Percentiles rank a stretch among this genome's conserved stretches.
These are phyloP conservation scores for Darksidea phi DNA, from an alignment of 495 filamentous ascomycete species.

Conservation along the genomic window DNA sequence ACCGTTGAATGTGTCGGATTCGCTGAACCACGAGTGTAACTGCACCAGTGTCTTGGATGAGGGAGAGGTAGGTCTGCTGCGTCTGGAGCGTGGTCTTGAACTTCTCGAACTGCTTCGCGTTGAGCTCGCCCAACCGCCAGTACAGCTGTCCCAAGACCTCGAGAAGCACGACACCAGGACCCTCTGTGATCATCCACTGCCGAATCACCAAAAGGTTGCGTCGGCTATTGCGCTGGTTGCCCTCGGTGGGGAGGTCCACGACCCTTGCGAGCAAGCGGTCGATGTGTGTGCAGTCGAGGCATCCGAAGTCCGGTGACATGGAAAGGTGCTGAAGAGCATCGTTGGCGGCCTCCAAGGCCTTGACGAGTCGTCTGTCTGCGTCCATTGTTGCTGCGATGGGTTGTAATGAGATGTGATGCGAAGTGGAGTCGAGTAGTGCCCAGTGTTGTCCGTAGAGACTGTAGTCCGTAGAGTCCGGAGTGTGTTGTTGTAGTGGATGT, in stretches of 20 bases:
- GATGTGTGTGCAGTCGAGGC: conserved; percentile 30
- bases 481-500: neutral
- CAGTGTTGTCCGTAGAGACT: conserved; percentile 7
- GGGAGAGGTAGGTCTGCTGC: conserved; percentile 17
- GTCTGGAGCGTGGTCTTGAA: conserved; percentile 23
- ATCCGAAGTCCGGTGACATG: conserved; percentile 28
- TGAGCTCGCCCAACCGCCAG: conserved; percentile 30
- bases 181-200: conserved; percentile 32
- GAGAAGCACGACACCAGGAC: conserved; percentile 26
- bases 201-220: conserved; percentile 30
- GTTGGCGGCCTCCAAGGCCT: conserved; percentile 31
- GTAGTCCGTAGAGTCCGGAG: conserved; percentile 1
- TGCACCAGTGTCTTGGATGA: conserved; percentile 19
- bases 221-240: conserved; percentile 28
- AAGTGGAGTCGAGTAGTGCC: neutral
- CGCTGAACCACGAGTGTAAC: conserved; percentile 27
- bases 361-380: conserved; percentile 25
- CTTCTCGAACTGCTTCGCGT: conserved; percentile 31
- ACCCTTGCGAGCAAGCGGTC: conserved; percentile 29
- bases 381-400: conserved; percentile 20
- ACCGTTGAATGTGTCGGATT: conserved; percentile 29
- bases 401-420: neutral
- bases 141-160: conserved; percentile 31
- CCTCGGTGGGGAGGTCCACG: conserved; percentile 29
- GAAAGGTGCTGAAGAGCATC: conserved; percentile 31